These are phyloP conservation scores for Alternaria sp. DNA, from an alignment of 2,329 filamentous ascomycete species.

Conservation along the genomic window DNA sequence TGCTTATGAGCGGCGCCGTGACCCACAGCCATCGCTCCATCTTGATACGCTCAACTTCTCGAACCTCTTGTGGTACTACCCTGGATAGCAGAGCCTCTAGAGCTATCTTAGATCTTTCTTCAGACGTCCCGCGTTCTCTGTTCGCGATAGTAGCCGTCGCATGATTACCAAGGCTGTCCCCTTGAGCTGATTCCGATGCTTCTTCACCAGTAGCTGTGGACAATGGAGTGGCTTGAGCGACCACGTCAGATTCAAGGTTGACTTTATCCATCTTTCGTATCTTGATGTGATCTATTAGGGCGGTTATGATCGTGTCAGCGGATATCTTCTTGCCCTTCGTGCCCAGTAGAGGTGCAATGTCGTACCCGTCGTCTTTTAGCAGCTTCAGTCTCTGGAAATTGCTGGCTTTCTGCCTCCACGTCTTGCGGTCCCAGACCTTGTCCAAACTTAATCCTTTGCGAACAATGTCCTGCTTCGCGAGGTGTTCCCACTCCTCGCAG, in stretches of 20 bases:
- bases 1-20: background rate
- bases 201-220: background rate
- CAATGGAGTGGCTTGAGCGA: background rate
- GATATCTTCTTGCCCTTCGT: background rate
- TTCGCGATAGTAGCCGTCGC: background rate
- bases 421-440: slow-evolving; percentile 9
- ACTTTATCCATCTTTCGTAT: background rate
- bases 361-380: slow-evolving; percentile 23
- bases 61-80: background rate
- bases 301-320: slow-evolving; percentile 9
- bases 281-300: slow-evolving; percentile 7
- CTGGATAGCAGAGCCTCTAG: background rate
- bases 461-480: slow-evolving; percentile 1
- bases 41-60: background rate
- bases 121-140: too few species aligned
- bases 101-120: background rate
- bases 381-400: slow-evolving; percentile 15
- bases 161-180: background rate
- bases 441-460: slow-evolving; percentile 8
- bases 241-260: background rate
- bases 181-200: background rate
- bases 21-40: background rate
- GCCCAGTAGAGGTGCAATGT: slow-evolving; percentile 5
- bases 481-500: slow-evolving; percentile 1
- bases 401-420: slow-evolving; percentile 23